Base-by-base conservation (phyloP, 2,329 filamentous ascomycete genomes). In the Verruconis gallopava region DNA sequence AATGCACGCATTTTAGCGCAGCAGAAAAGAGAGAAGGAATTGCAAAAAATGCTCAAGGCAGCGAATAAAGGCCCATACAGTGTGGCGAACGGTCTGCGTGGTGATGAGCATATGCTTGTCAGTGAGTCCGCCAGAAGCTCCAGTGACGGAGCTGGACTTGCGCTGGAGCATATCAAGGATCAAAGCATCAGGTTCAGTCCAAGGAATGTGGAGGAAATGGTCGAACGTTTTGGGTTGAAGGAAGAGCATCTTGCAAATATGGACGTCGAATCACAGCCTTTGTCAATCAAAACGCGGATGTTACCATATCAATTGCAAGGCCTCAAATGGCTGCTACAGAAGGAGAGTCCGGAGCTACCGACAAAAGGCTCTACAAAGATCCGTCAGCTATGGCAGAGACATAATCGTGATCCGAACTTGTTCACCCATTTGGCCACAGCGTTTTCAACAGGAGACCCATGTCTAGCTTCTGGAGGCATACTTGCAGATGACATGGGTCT, bases 401-500 rank as follows among this genome's bases (percentile, higher is more conserved):
- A 59, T 46, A 43, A 52, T 17, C 49, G 42, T 1, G 50, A 56
- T 46, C 65, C 53, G 3, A 61, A 57, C 41, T 55, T 56, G 19
- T 84, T 77, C 51, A 72, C 69, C 44, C 85, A 82, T 58, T 69
- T 84, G 48, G 83, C 79, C 45, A 89, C 77, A 0, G 78, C 78
- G 40, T 88, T 78, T 55, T 71, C 75, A 1, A 48, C 59, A 6
- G 76, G 71, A 5, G 58, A 56, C 0, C 85, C 85, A 0, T 58
- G 64, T 1, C 68, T 93, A 17, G 75, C 83, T 4, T 83, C 77
- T 38, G 86, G 86, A 14, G 86, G 86, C 21, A 86, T 94, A 38
- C 69, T 94, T 5, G 85, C 85, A 2, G 86, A 94, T 56, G 86
- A 94, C 52, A 94, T 94, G 86, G 86, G 86, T 3, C 63, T 94